Conservation (phyloP, 768 basidiomycete genomes). For the Tricholomella constricta region DNA sequence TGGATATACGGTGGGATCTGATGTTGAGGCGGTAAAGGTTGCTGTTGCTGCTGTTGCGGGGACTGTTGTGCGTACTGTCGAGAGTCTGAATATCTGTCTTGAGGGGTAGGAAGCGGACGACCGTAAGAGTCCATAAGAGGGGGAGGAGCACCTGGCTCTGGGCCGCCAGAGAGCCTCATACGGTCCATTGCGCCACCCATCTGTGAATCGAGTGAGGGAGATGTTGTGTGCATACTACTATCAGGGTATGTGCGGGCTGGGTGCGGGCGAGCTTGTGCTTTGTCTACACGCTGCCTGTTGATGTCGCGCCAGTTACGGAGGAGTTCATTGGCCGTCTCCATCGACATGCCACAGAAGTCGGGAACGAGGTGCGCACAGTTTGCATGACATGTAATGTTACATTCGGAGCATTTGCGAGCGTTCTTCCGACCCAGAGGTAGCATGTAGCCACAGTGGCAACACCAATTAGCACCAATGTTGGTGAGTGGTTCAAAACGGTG, state of each 20-base stretch:
- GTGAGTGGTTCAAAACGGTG: slow-evolving; percentile 97
- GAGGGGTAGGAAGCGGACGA: slow-evolving; percentile 37
- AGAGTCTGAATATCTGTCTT: slow-evolving; percentile 44
- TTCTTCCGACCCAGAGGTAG: slow-evolving; percentile 96
- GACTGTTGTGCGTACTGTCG: slow-evolving; percentile 40
- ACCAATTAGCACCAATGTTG: slow-evolving; percentile 98
- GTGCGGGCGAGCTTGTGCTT: slow-evolving; percentile 42
- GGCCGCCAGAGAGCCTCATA: slow-evolving; percentile 43
- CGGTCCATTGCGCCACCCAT: slow-evolving; percentile 41
- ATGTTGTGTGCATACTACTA: slow-evolving; percentile 31
- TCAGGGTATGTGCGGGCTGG: slow-evolving; percentile 15
- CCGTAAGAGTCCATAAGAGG: slow-evolving; percentile 37
- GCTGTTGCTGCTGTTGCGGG: slow-evolving; percentile 27
- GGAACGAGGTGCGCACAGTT: slow-evolving; percentile 98
- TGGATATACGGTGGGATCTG: slow-evolving; percentile 31
- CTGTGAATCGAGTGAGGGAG: slow-evolving; percentile 33
- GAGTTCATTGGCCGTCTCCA: slow-evolving; percentile 96
- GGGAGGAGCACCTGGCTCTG: slow-evolving; percentile 36
- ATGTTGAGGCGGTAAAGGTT: slow-evolving; percentile 22
- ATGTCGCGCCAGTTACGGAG: slow-evolving; percentile 91
- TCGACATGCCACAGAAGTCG: slow-evolving; percentile 99
- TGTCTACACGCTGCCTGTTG: slow-evolving; percentile 67
- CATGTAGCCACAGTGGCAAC: slow-evolving; percentile 99
- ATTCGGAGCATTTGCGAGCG: slow-evolving; percentile 93
- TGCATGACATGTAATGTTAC: slow-evolving; percentile 95